Conservation (phyloP, 108 stramenopile species). For the Cyclotella choctawhatcheeana region DNA sequence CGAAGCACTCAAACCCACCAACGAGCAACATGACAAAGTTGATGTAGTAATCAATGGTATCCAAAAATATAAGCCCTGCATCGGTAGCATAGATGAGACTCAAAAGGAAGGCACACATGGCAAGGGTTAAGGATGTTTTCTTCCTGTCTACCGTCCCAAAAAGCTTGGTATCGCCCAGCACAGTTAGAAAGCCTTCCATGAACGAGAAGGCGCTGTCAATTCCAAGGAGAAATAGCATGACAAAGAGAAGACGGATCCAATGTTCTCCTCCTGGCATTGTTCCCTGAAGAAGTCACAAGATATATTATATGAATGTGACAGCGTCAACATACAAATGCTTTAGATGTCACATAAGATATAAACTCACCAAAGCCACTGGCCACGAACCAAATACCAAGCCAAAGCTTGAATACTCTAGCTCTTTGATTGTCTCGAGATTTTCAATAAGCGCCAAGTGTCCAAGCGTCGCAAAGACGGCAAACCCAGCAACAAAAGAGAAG, state of each 20-base stretch:
- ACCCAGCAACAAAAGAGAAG: conserved; percentile 68
- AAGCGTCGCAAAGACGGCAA: conserved; percentile 71
- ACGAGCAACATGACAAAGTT: conserved; percentile 71
- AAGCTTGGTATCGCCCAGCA: conserved; percentile 31
- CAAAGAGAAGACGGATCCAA: conserved; percentile 66
- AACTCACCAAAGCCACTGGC: conserved; percentile 40
- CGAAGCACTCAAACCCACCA: conserved; percentile 58
- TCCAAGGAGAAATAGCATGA: conserved; percentile 68
- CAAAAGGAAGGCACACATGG: conserved; percentile 36
- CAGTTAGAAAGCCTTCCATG: conserved; percentile 53
- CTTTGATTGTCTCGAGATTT: conserved; percentile 17
- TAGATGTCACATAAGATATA: neutral
- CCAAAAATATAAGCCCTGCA: conserved; percentile 62
- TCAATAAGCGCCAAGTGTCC: conserved; percentile 58
- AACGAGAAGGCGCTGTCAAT: conserved; percentile 74
- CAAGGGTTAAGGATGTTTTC: conserved; percentile 28
- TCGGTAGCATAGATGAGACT: conserved; percentile 64
- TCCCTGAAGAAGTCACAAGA: conserved; percentile 41
- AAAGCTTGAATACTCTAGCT: conserved; percentile 44
- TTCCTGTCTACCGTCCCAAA: conserved; percentile 25
- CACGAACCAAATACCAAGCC: conserved; percentile 64
- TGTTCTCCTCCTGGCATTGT: conserved; percentile 58
- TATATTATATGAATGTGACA: neutral
- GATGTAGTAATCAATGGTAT: conserved; percentile 71
- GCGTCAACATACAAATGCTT: neutral